Conservation (phyloP, 1,139 yeast species). For the Protomyces gravidus region DNA sequence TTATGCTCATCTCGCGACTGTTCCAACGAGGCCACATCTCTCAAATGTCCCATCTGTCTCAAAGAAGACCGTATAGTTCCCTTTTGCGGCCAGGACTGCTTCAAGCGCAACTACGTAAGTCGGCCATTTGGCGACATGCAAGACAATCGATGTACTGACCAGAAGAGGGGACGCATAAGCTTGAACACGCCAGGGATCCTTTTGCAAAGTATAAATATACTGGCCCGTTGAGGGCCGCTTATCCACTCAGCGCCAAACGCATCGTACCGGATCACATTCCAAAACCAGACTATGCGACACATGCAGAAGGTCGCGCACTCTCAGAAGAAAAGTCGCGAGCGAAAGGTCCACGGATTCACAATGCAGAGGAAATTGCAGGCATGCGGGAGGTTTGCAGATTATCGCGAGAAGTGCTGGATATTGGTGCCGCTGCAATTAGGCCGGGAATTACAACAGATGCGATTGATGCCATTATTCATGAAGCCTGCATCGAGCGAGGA, state of each 20-base stretch:
- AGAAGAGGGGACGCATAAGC: conserved; percentile 16
- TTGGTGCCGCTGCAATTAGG: conserved; percentile 72
- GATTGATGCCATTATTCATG: conserved; percentile 78
- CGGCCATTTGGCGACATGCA: too few relatives aligned
- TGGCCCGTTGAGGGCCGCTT: conserved; percentile 70
- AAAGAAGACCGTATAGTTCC: conserved; percentile 57
- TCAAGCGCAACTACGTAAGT: conserved; percentile 44
- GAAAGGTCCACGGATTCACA: conserved; percentile 59
- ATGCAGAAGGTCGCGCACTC: conserved; percentile 63
- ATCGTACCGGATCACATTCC: conserved; percentile 65
- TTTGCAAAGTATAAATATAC: conserved; percentile 72
- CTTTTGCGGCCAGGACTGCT: conserved; percentile 84
- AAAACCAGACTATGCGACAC: conserved; percentile 75
- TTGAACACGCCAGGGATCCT: conserved; percentile 51
- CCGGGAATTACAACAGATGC: conserved; percentile 96
- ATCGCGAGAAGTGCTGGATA: conserved; percentile 85
- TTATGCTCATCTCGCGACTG: conserved; percentile 49
- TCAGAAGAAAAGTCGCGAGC: conserved; percentile 68
- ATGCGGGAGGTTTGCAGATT: conserved; percentile 67
- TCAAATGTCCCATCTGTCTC: conserved; percentile 90
- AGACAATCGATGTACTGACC: conserved; percentile 46
- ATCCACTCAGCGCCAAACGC: conserved; percentile 74
- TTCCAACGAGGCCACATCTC: conserved; percentile 66
- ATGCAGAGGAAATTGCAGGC: conserved; percentile 63
- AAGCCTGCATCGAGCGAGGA: conserved; percentile 80